Conservation (phyloP, 2,329 filamentous ascomycete species). For the Peltaster fructicola region DNA sequence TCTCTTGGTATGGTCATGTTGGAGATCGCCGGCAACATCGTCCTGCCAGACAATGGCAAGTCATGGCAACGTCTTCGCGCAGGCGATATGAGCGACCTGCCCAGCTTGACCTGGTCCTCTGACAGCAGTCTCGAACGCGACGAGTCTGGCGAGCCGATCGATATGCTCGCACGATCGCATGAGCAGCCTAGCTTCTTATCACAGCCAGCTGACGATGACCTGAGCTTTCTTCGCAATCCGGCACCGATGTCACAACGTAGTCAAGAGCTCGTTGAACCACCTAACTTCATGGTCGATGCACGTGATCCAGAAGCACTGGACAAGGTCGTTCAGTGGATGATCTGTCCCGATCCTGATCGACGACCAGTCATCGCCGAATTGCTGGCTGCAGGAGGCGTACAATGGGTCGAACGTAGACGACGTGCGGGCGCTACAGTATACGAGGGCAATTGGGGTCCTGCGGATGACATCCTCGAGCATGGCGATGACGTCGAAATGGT, state of each 20-base stretch:
- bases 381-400: constrained; percentile 53
- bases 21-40: constrained; percentile 85
- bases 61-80: constrained; percentile 81
- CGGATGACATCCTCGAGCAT: constrained; percentile 41
- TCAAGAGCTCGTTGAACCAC: constrained; percentile 48
- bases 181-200: constrained; percentile 12
- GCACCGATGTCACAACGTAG: constrained; percentile 14
- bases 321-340: constrained; percentile 73
- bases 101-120: constrained; percentile 65
- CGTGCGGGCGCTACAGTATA: constrained; percentile 85
- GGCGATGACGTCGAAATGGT: constrained; percentile 43
- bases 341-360: constrained; percentile 51
- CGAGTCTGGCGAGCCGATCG: constrained; percentile 46
- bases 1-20: constrained; percentile 86
- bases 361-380: constrained; percentile 63
- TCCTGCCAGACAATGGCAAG: constrained; percentile 79
- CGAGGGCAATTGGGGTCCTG: constrained; percentile 88
- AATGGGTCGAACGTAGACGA: constrained; percentile 62
- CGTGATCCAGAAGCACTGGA: constrained; percentile 61
- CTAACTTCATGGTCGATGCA: constrained; percentile 74
- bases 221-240: constrained; percentile 20
- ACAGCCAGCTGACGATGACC: constrained; percentile 20
- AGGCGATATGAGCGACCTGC: constrained; percentile 76
- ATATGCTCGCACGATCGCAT: constrained; percentile 16
- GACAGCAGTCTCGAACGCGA: constrained; percentile 57